Evolutionary conservation across 768 basidiomycete genomes (phyloP).

Genomic region (Tylopilus sp.): DNA sequence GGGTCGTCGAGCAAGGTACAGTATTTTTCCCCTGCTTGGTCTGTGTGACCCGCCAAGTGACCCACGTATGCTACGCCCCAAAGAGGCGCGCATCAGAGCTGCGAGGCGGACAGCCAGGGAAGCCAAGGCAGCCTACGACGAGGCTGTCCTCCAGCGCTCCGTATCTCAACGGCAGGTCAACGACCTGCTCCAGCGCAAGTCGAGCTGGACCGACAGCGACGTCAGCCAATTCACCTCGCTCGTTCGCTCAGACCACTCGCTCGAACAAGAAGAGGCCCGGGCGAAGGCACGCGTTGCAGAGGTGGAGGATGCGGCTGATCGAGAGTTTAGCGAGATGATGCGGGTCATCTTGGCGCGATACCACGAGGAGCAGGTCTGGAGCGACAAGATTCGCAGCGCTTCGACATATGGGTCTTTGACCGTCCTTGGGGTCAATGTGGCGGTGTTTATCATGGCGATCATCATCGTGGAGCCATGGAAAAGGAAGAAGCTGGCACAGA

Average conservation of each 20-base stretch:
- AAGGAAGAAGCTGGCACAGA: constrained; percentile 76
- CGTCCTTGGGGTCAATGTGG: constrained; percentile 81
- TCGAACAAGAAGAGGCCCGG: constrained; percentile 72
- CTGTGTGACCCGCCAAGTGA: background rate
- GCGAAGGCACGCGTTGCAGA: constrained; percentile 66
- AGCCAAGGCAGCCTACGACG: constrained; percentile 74
- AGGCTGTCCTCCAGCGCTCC: constrained; percentile 76
- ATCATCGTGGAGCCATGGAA: constrained; percentile 97
- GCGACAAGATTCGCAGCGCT: constrained; percentile 94
- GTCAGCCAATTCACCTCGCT: constrained; percentile 85
- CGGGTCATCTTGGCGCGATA: constrained; percentile 85
- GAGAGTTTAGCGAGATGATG: constrained; percentile 85
- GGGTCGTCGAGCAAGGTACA: constrained; percentile 80
- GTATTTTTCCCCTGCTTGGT: constrained; percentile 12
- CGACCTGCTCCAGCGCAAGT: constrained; percentile 91
- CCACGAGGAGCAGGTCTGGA: constrained; percentile 99
- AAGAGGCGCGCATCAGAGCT: constrained; percentile 71
- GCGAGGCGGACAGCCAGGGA: constrained; percentile 63
- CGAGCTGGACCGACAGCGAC: constrained; percentile 86
- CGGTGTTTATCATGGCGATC: constrained; percentile 89
- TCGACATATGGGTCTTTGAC: constrained; percentile 91
- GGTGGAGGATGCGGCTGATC: constrained; percentile 79
- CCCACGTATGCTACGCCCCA: constrained; percentile 11
- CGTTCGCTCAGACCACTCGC: constrained; percentile 85
- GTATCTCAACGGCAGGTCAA: constrained; percentile 94